Conservation (phyloP, 352 stramenopile genomes). For the Globisporangium camurandrum region DNA sequence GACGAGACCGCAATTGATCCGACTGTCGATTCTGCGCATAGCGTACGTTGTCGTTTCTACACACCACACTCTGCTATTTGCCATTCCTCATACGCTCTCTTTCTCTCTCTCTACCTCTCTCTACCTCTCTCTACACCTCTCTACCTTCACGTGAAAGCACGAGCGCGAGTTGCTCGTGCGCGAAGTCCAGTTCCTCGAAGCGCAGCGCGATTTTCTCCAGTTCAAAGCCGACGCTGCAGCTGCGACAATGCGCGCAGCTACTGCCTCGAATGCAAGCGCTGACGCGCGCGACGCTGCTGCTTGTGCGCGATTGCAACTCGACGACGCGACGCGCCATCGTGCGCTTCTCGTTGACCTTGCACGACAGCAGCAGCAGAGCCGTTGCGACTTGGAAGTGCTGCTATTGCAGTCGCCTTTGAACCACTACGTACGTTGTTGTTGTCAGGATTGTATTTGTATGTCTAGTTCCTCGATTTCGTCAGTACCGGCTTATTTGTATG, state of each 20-base stretch:
- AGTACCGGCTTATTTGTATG: too few species aligned
- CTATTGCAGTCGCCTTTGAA: conserved; percentile 63
- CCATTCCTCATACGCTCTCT: not conserved
- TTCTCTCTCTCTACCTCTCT: not conserved
- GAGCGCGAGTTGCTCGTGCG: conserved; percentile 54
- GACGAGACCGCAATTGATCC: conserved; percentile 24
- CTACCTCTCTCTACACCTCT: not conserved
- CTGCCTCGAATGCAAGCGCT: conserved; percentile 43
- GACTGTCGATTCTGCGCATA: conserved; percentile 3
- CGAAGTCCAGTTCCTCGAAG: conserved; percentile 61
- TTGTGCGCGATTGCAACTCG: conserved; percentile 32
- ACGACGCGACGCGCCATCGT: conserved; percentile 39
- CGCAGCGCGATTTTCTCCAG: conserved; percentile 53
- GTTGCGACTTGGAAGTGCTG: conserved; percentile 75
- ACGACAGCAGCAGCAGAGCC: conserved; percentile 54
- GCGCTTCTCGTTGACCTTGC: conserved; percentile 47
- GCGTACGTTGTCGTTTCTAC: too few species aligned
- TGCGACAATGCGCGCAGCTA: conserved; percentile 25
- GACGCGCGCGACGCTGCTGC: too few species aligned
- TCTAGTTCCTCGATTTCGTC: conserved; percentile 41
- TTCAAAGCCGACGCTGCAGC: conserved; percentile 42
- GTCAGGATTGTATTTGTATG: too few species aligned
- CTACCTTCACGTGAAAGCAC: conserved; percentile 32
- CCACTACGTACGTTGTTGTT: conserved; percentile 41
- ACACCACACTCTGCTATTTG: too few species aligned